Evolutionary conservation across 345 rosid genomes (phyloP).

Genomic region (Moricandia arvensis): DNA sequence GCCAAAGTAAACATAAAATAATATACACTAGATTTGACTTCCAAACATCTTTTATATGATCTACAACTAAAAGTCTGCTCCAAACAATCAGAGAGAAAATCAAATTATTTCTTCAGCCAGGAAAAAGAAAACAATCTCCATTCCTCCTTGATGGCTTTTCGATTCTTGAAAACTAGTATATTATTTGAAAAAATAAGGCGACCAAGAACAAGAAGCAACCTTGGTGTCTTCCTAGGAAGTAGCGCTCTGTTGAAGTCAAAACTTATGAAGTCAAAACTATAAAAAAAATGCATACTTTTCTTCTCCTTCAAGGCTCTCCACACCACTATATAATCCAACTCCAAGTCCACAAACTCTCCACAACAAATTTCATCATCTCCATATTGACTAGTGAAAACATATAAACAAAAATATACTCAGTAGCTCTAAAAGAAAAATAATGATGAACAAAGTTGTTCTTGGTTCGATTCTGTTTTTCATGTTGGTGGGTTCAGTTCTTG

Average conservation of each 20-base stretch:
- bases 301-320: conserved; percentile 19
- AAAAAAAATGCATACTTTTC: conserved; percentile 18
- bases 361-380: conserved; percentile 16
- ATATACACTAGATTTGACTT: background rate
- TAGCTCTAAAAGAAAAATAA: conserved; percentile 21
- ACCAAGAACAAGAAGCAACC: conserved; percentile 31
- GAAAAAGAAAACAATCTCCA: background rate
- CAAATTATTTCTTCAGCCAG: background rate
- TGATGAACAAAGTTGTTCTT: conserved; percentile 36
- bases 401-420: background rate
- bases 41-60: background rate
- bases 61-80: conserved; percentile 20
- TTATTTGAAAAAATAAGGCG: background rate
- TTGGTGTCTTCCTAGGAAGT: conserved; percentile 24
- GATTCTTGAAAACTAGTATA: background rate
- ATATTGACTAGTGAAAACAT: background rate
- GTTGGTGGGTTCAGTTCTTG: conserved; percentile 25
- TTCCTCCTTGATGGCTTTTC: conserved; percentile 32
- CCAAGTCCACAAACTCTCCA: conserved; percentile 20
- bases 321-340: conserved; percentile 29
- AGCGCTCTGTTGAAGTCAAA: conserved; percentile 28
- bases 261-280: conserved; percentile 20
- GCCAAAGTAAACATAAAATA: background rate
- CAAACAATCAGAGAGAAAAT: background rate
- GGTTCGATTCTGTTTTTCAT: conserved; percentile 29